Conservation (phyloP, 192 early-diverging fungal genomes). For the Obelidium mucronatum region DNA sequence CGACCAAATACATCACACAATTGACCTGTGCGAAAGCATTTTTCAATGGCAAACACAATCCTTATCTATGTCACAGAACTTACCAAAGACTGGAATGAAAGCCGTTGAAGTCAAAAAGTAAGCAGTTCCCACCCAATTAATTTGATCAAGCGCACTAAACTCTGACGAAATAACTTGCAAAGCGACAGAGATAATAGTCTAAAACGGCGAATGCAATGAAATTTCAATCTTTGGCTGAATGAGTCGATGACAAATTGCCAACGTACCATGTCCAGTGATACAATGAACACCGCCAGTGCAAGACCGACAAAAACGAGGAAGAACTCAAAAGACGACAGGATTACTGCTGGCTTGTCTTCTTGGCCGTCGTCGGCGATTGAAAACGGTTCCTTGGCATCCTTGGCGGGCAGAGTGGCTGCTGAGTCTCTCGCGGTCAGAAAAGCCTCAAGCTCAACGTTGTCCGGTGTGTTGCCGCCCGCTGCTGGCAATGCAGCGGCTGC, state of each 20-base stretch:
- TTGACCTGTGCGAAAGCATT: constrained; percentile 56
- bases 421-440: neutral
- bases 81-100: constrained; percentile 74
- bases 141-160: constrained; percentile 40
- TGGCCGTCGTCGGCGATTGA: neutral
- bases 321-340: constrained; percentile 21
- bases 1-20: constrained; percentile 93
- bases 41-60: neutral
- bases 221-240: neutral
- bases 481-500: neutral
- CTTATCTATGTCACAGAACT: neutral
- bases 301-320: constrained; percentile 40
- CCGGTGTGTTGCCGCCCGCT: neutral
- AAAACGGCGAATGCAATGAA: neutral
- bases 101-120: constrained; percentile 57
- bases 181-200: constrained; percentile 54
- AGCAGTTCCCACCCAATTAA: constrained; percentile 50
- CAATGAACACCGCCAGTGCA: constrained; percentile 49
- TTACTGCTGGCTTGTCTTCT: constrained; percentile 19
- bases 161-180: constrained; percentile 42
- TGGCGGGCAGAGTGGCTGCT: neutral
- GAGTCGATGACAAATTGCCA: neutral
- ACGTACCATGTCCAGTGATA: constrained; percentile 40
- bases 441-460: neutral
- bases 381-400: neutral